A percentile compares a stretch with the other conserved stretches of the same genome.
Conservation (phyloP, 1,139 yeast species). For the Sugiyamaella sp. region DNA sequence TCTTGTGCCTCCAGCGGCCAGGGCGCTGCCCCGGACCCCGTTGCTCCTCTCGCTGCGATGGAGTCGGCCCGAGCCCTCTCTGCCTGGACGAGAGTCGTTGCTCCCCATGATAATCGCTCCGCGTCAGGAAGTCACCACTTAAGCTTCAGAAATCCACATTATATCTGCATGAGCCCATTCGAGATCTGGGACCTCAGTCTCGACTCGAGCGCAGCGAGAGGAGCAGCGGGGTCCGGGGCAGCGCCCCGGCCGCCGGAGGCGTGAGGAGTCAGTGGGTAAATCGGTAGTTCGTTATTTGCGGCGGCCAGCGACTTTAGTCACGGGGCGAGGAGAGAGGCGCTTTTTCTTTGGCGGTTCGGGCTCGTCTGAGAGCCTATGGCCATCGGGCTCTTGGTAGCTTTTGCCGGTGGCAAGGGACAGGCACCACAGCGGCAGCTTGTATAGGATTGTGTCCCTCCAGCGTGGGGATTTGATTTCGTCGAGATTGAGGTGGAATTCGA, state of each 20-base stretch:
- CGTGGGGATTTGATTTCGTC: constrained; percentile 50
- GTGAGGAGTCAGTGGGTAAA: not conserved
- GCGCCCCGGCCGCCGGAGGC: constrained; percentile 22
- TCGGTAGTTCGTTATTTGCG: not conserved
- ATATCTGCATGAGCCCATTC: too few species aligned
- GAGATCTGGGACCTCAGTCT: too few species aligned
- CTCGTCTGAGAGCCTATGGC: constrained; percentile 13
- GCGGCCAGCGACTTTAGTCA: constrained; percentile 32
- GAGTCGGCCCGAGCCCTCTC: too few species aligned
- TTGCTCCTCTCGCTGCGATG: too few species aligned
- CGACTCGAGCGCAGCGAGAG: constrained; percentile 1
- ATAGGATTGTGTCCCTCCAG: constrained; percentile 59
- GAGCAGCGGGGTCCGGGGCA: not conserved
- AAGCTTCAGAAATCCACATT: too few species aligned
- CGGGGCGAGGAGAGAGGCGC: constrained; percentile 33
- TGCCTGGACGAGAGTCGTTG: too few species aligned
- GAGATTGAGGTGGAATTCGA: constrained; percentile 42
- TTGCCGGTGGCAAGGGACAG: constrained; percentile 30
- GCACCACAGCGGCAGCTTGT: constrained; percentile 41
- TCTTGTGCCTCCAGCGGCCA: too few species aligned
- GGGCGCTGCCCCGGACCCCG: too few species aligned
- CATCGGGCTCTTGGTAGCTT: constrained; percentile 12
- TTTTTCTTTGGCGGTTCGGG: constrained; percentile 24
- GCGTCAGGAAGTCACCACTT: too few species aligned
- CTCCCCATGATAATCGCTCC: too few species aligned